Conservation (phyloP, 83 land plant species). For the Picea engelmannii region DNA sequence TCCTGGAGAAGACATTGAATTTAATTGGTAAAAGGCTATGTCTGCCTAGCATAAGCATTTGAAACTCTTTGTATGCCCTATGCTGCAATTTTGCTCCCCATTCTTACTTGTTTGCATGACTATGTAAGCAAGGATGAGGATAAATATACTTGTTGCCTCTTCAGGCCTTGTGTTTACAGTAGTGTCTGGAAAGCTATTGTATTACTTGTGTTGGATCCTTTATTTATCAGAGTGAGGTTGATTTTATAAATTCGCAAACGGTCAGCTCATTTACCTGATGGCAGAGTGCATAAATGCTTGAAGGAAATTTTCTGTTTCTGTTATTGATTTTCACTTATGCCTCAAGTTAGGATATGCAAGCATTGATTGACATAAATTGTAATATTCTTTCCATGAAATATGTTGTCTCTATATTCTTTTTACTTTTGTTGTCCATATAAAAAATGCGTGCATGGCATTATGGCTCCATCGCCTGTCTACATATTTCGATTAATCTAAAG, state of each 20-base stretch:
- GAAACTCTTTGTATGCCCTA: not conserved
- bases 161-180: not conserved
- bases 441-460: no score
- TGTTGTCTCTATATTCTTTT: not conserved
- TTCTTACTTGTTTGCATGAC: conserved; percentile 10
- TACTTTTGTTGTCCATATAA: no score
- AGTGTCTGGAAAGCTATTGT: conserved; percentile 8
- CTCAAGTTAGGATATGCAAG: no score
- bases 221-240: conserved; percentile 2
- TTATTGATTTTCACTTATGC: not conserved
- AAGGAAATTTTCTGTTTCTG: not conserved
- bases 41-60: not conserved
- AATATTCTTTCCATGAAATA: not conserved
- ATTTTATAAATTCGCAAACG: not conserved
- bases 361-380: not conserved
- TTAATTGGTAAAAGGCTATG: not conserved
- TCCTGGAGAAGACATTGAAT: not conserved
- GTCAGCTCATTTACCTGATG: not conserved
- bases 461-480: not conserved
- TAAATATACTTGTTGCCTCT: conserved; percentile 1
- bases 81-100: conserved; percentile 19
- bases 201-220: conserved; percentile 1
- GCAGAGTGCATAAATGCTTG: not conserved
- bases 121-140: conserved; percentile 4
- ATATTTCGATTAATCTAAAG: not conserved